phyloP scores from a whole-genome alignment of 352 stramenopile species.

The Ophiocytium majus region DNA sequence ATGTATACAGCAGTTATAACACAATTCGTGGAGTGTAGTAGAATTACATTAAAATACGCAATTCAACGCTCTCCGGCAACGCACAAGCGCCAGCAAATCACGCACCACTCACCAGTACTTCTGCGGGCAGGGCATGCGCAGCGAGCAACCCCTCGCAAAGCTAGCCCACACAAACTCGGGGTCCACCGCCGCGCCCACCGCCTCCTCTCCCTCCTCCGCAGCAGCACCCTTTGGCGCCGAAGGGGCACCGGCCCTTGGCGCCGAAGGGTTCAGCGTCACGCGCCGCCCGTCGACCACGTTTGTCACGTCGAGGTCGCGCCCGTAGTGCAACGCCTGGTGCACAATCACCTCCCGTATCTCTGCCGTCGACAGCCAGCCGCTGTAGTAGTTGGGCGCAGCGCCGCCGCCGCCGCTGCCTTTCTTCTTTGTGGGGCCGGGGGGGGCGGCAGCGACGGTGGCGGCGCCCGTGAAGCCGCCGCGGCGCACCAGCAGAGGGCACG shows the following conservation, averaged over 20 bases:
- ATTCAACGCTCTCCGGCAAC: too few relatives aligned
- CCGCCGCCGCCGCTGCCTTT: too few relatives aligned
- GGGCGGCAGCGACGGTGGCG: too few relatives aligned
- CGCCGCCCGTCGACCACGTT: slow-evolving; percentile 78
- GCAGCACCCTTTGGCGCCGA: slow-evolving; percentile 60
- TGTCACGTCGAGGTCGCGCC: slow-evolving; percentile 75
- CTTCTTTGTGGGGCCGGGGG: too few relatives aligned
- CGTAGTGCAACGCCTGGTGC: slow-evolving; percentile 64
- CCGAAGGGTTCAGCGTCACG: slow-evolving; percentile 39
- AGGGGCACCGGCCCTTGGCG: slow-evolving; percentile 60
- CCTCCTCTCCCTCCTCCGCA: slow-evolving; percentile 61
- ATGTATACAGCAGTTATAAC: too few relatives aligned
- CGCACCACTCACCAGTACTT: slow-evolving; percentile 73
- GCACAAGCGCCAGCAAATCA: too few relatives aligned
- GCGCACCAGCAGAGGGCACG: slow-evolving; percentile 72
- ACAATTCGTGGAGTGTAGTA: too few relatives aligned
- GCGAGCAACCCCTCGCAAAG: slow-evolving; percentile 69
- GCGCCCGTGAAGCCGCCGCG: too few relatives aligned
- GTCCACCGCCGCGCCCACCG: slow-evolving; percentile 26
- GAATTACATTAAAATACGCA: too few relatives aligned
- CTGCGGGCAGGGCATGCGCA: slow-evolving; percentile 75
- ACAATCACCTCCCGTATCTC: slow-evolving; percentile 55
- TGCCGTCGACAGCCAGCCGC: slow-evolving; percentile 58
- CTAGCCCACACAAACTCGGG: slow-evolving; percentile 67
- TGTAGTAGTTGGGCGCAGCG: slow-evolving; percentile 69